Percentiles rank a stretch among this genome's conserved stretches.
These are phyloP conservation scores for Backusella liffmaniae DNA, from an alignment of 192 early-diverging fungal genomes.

Conservation along the genomic window DNA sequence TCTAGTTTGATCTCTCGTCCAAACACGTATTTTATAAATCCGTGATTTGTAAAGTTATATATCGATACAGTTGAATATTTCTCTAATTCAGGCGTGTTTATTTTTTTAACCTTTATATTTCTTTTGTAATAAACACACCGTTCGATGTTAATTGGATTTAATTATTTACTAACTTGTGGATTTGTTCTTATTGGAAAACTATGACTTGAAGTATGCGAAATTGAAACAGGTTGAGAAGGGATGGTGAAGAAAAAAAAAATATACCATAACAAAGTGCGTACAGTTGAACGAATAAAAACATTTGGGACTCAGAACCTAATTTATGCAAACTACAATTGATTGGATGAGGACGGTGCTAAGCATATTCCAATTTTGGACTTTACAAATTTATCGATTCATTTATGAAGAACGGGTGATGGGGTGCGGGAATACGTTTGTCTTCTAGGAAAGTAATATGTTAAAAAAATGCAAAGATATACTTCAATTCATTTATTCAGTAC, in stretches of 20 bases:
- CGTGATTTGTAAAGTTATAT: not conserved
- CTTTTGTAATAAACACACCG: not conserved
- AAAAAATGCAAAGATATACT: no score
- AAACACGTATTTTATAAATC: no score
- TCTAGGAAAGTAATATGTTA: not conserved
- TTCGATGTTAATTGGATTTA: no score
- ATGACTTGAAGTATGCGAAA: no score
- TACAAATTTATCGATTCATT: not conserved
- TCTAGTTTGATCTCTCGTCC: no score
- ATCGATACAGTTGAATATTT: not conserved
- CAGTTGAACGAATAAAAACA: not conserved
- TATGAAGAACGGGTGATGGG: not conserved
- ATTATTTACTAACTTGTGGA: no score
- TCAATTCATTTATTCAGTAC: no score
- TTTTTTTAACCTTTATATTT: not conserved
- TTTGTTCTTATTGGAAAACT: no score
- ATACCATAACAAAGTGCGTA: not conserved
- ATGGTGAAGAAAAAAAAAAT: not conserved
- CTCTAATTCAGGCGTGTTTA: not conserved
- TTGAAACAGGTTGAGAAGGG: not conserved
- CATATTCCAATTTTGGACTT: not conserved
- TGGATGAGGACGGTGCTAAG: not conserved
- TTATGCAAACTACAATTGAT: not conserved
- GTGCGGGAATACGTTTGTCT: not conserved
- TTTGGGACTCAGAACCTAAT: not conserved